Evolutionary conservation across 306 rosid genomes (phyloP), one percentile per base, ranked within the genome.

Genomic region (Malus sieversii): DNA sequence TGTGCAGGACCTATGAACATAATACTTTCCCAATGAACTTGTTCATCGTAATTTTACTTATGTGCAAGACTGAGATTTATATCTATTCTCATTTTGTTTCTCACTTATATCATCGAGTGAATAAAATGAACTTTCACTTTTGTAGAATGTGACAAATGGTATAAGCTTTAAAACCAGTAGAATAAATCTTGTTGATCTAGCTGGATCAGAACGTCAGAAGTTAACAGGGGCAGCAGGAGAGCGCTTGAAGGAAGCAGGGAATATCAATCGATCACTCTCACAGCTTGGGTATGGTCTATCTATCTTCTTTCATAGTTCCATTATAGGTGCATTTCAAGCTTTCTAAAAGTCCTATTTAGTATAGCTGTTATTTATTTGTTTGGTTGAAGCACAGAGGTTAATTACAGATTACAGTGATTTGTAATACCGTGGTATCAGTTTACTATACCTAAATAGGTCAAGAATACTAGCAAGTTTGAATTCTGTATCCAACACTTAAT

Each of bases 181-280:
- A 88, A 90, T 96, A 77, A 96, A 96, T 84, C 97, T 96, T 82
- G 99, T 96, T 79, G 99, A 92, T 85, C 83, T 96, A 77, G 99
- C 99, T 71, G 99, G 99, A 70, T 96, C 98, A 72, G 99, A 96
- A 84, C 80, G 99, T 74, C 99, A 96, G 78, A 96, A 92, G 73
- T 72, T 82, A 82, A 90, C 98, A 0, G 97, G 96, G 66, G 98
- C 99, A 46, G 99, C 99, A 23, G 99, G 99, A 71, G 99, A 96
- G 79, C 94, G 98, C 66, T 80, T 96, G 85, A 96, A 92, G 88
- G 99, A 96, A 85, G 99, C 99, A 55, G 98, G 98, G 75, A 96
- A 92, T 86, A 96, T 96, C 75, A 96, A 96, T 77, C 82, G 99
- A 83, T 96, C 99, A 55, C 97, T 92, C 79, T 96, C 99, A 65